A percentile compares a stretch with the other conserved stretches of the same genome.
phyloP scores from a whole-genome alignment of 495 filamentous ascomycete species.

The Apodospora peruviana region DNA sequence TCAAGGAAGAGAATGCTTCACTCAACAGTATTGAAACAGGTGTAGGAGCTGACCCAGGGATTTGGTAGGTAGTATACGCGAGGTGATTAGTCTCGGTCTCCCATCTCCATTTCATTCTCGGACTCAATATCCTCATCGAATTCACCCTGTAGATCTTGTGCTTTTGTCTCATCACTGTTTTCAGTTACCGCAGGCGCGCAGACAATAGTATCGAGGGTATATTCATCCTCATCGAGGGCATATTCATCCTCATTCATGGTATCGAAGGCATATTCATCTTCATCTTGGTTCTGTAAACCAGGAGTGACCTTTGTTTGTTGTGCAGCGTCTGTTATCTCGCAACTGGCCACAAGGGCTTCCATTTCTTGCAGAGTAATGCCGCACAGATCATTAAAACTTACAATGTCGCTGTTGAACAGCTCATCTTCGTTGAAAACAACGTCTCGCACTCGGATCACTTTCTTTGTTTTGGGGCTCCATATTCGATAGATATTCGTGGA shows the following conservation, averaged over 20 bases:
- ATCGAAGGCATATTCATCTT: not conserved
- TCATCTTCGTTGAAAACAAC: slow-evolving; percentile 6
- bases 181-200: not conserved
- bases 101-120: not conserved
- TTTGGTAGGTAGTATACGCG: not conserved
- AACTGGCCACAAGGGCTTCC: not conserved
- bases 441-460: not conserved
- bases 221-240: not conserved
- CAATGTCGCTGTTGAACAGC: not conserved
- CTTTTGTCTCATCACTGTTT: not conserved
- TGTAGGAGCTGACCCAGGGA: not conserved
- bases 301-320: not conserved
- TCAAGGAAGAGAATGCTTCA: not conserved
- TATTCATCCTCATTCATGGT: not conserved
- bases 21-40: not conserved
- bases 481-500: slow-evolving; percentile 26
- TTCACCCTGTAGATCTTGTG: not conserved
- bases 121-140: not conserved
- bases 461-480: slow-evolving; percentile 13
- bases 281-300: not conserved
- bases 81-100: not conserved
- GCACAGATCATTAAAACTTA: not conserved
- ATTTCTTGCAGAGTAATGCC: not conserved
- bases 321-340: not conserved
- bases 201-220: not conserved